Evolutionary conservation across 1,284 basidiomycete species (phyloP).

Genomic region (Pyrrhoderma noxium): DNA sequence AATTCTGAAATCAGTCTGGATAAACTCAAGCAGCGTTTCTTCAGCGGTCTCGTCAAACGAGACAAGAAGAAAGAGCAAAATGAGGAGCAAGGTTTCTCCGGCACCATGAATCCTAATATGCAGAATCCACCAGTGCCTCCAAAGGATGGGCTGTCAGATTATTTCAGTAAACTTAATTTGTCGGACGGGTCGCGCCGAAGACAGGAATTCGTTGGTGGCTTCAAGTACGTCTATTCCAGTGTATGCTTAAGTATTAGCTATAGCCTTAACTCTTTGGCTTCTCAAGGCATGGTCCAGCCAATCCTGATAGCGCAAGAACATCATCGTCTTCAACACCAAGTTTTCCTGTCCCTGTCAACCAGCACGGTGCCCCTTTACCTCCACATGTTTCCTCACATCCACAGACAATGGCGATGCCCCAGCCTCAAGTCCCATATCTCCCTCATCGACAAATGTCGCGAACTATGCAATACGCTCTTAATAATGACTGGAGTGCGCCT

Average conservation of each 20-base stretch:
- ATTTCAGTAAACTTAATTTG: background rate
- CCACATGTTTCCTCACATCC: slow-evolving; percentile 30
- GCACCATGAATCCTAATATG: no score
- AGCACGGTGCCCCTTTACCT: background rate
- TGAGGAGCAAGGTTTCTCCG: background rate
- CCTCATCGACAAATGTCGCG: slow-evolving; percentile 34
- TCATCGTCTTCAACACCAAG: slow-evolving; percentile 4
- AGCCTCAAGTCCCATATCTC: slow-evolving; percentile 25
- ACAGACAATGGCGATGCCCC: slow-evolving; percentile 31
- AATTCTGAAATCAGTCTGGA: no score
- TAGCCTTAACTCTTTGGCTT: no score
- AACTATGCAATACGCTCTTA: slow-evolving; percentile 59
- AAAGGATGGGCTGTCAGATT: slow-evolving; percentile 1
- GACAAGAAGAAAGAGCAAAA: slow-evolving; percentile 1
- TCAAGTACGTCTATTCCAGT: slow-evolving; percentile 10
- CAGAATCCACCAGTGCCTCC: slow-evolving; percentile 6
- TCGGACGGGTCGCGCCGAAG: background rate
- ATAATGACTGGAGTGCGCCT: slow-evolving; percentile 13
- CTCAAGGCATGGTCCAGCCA: slow-evolving; percentile 11
- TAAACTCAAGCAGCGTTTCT: background rate
- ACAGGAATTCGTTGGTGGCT: slow-evolving; percentile 16
- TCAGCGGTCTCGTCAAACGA: background rate
- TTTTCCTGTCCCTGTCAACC: slow-evolving; percentile 3
- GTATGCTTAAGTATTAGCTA: background rate
- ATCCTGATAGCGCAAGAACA: slow-evolving; percentile 4